A percentile compares a stretch with the other conserved stretches of the same genome.
These are phyloP conservation scores for Scutellaria minor DNA, from an alignment of 257 asterid species.

Conservation along the genomic window DNA sequence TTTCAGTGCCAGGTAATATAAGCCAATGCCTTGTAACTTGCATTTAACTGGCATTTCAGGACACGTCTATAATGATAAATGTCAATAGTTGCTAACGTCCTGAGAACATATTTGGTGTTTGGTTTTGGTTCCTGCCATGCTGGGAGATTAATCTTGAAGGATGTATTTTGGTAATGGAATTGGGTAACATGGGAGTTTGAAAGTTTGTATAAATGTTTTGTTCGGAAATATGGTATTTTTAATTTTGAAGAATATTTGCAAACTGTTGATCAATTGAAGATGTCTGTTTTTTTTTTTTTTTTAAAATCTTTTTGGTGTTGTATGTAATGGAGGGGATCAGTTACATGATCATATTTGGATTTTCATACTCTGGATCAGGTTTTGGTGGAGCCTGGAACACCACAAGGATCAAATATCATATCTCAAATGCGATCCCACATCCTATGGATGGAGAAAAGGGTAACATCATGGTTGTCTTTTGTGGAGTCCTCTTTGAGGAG, in stretches of 20 bases:
- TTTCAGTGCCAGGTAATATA: neutral
- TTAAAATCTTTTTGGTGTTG: no score
- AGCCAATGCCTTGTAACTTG: neutral
- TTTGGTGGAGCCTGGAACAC: constrained; percentile 95
- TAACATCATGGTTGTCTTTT: constrained; percentile 39
- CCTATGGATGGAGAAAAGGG: constrained; percentile 97
- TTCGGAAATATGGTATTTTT: no score
- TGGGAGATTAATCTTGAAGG: neutral
- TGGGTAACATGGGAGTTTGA: constrained; percentile 6
- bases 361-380: constrained; percentile 56
- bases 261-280: no score
- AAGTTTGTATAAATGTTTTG: no score
- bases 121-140: neutral
- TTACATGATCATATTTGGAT: neutral
- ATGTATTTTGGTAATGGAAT: neutral
- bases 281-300: no score
- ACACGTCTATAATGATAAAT: neutral
- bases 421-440: constrained; percentile 94
- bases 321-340: no score
- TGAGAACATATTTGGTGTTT: neutral
- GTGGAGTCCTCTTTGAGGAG: constrained; percentile 13
- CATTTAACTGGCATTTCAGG: constrained; percentile 1
- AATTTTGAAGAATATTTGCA: no score
- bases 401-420: constrained; percentile 93
- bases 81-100: neutral